Base-by-base conservation (phyloP, 768 basidiomycete genomes). In the Amanita molliuscula region DNA sequence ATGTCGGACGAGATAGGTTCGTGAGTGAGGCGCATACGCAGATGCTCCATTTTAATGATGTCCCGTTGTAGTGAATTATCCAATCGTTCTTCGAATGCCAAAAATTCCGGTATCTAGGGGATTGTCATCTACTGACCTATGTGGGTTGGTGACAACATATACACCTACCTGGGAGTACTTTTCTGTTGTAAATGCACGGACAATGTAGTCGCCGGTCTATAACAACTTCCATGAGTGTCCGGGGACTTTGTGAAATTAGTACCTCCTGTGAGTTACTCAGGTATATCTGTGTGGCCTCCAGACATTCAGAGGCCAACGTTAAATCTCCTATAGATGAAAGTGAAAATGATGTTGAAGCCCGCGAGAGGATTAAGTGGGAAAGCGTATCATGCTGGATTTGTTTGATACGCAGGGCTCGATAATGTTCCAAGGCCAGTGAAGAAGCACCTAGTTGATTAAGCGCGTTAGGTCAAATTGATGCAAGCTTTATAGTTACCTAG, bases 341-440 rank as follows among this genome's bases (percentile, higher is more conserved):
- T 2, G 88, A 89, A 69, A 90, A 94, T 0, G 81, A 94, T 0
- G 81, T 86, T 18, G 82, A 78, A 9, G 83, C 77, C 18, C 91
- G 78, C 16, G 86, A 79, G 36, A 92, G 75, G 46, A 92, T 65
- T 48, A 89, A 76, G 61, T 95, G 88, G 1, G 88, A 89, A 6
- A 96, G 71, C 0, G 93, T 95, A 59, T 96, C 93, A 51, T 84
- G 77, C 61, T 95, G 91, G 20, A 94, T 76, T 58, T 89, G 85
- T 62, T 92, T 92, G 54, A 88, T 70, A 53, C 82, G 79, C 69
- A 94, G 73, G 20, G 70, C 67, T 25, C 81, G 79, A 61, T 90
- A 94, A 59, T 93, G 89, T 48, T 88, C 82, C 54, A 91, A 55
- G 3, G 88, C 82, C 36, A 79, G 65, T 3, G 79, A 76, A 0